Evolutionary conservation across 176 grass and related monocot genomes (phyloP).

Genomic region (Rhynchospora pubera): DNA sequence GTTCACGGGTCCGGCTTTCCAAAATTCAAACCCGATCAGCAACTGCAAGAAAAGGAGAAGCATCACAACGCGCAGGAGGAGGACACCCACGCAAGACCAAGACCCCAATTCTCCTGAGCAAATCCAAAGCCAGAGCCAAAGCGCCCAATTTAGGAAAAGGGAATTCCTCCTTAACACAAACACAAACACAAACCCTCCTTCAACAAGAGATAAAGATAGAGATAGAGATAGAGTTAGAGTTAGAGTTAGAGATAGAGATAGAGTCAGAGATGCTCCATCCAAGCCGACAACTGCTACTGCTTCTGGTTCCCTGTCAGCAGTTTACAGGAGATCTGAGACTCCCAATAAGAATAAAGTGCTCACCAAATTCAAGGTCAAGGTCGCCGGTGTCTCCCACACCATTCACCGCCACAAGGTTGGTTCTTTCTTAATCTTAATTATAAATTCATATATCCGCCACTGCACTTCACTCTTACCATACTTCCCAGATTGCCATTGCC

Average conservation of each 20-base stretch:
- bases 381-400: conserved; percentile 47
- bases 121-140: too few species aligned
- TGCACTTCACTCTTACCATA: too few species aligned
- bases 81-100: neutral
- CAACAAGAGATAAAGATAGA: neutral
- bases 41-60: neutral
- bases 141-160: neutral
- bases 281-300: too few species aligned
- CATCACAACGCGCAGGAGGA: neutral
- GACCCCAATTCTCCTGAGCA: neutral
- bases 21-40: neutral
- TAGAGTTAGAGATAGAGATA: too few species aligned
- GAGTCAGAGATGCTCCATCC: too few species aligned
- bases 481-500: too few species aligned
- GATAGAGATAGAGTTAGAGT: too few species aligned
- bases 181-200: neutral
- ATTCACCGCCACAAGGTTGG: conserved; percentile 52
- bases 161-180: neutral
- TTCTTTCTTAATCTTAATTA: neutral
- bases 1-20: neutral
- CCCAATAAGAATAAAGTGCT: conserved; percentile 20
- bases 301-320: neutral
- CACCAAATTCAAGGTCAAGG: conserved; percentile 71
- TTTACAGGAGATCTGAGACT: neutral
- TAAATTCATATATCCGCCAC: neutral